Evolutionary conservation across 768 basidiomycete genomes (phyloP), one percentile per base, ranked within the genome.

Genomic region (Melanogaster broomeanus): DNA sequence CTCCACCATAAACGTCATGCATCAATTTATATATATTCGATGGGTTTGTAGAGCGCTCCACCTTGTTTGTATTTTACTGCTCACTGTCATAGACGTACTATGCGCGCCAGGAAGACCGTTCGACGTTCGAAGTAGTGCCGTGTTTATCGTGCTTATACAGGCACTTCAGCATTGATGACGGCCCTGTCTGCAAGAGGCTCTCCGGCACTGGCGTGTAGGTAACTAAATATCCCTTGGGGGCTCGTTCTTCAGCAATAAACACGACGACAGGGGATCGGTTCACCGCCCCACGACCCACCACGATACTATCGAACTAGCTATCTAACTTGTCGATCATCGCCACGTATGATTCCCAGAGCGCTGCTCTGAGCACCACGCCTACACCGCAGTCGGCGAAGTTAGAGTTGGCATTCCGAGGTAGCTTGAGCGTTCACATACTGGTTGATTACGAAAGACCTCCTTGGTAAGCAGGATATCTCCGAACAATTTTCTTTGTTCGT

Each of bases 81-180:
- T n/a, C n/a, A n/a, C n/a, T n/a, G n/a, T n/a, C n/a, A n/a, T n/a
- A n/a, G n/a, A n/a, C n/a, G n/a, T n/a, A n/a, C n/a, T n/a, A n/a
- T n/a, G n/a, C n/a, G n/a, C n/a, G n/a, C n/a, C n/a, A n/a, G n/a
- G n/a, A n/a, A n/a, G n/a, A n/a, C n/a, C 58, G 62, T 19, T 68
- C 45, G 21, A 62, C 98, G 96, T 64, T 97, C 96, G 69, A 97
- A 99, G 70, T 95, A 98, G 2, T 95, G 96, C n/a, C n/a, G 59
- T 96, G 98, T 61, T 96, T 92, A 51, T 98, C 95, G 62, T 95
- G 93, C 54, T 90, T 84, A 62, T 93, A 87, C n/a, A 95, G n/a
- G n/a, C n/a, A n/a, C n/a, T n/a, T n/a, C n/a, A n/a, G n/a, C n/a
- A n/a, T n/a, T n/a, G n/a, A n/a, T n/a, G n/a, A n/a, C n/a, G n/a